Conservation (phyloP, 345 rosid genomes). For the Populus alba region DNA sequence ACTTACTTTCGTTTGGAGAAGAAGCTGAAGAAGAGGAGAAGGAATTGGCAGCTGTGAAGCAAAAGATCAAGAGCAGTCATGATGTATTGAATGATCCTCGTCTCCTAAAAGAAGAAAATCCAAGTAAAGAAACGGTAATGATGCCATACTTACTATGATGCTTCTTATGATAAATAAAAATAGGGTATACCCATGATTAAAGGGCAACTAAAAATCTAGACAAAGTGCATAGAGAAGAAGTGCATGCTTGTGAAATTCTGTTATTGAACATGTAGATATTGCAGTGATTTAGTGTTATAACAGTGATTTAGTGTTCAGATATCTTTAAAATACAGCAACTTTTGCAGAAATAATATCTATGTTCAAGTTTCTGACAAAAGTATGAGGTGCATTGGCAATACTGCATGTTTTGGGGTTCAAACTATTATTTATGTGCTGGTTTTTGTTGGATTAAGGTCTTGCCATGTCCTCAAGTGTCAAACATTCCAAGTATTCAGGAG, state of each 20-base stretch:
- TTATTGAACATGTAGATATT: neutral
- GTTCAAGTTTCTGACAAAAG: neutral
- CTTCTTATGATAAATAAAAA: neutral
- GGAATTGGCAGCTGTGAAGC: constrained; percentile 61
- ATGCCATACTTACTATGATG: neutral
- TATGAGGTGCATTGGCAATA: neutral
- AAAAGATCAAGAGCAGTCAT: constrained; percentile 93
- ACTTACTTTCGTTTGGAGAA: constrained; percentile 92
- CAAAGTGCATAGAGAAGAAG: neutral
- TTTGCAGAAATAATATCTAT: neutral
- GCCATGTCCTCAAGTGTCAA: neutral
- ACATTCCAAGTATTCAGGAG: neutral
- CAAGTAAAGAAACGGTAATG: constrained; percentile 49
- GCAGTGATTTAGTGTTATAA: neutral
- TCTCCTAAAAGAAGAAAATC: constrained; percentile 58
- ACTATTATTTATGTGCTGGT: neutral
- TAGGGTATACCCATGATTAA: neutral
- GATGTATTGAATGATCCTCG: constrained; percentile 95
- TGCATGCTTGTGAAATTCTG: neutral
- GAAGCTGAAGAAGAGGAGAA: constrained; percentile 98
- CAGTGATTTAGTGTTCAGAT: neutral
- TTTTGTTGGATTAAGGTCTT: neutral
- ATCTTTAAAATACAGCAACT: neutral
- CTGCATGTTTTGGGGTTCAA: neutral
- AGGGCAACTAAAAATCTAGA: neutral